Evolutionary conservation across 106 monocot species (phyloP), one percentile per base, ranked within the genome.

Genomic region (Apostasia ramifera): DNA sequence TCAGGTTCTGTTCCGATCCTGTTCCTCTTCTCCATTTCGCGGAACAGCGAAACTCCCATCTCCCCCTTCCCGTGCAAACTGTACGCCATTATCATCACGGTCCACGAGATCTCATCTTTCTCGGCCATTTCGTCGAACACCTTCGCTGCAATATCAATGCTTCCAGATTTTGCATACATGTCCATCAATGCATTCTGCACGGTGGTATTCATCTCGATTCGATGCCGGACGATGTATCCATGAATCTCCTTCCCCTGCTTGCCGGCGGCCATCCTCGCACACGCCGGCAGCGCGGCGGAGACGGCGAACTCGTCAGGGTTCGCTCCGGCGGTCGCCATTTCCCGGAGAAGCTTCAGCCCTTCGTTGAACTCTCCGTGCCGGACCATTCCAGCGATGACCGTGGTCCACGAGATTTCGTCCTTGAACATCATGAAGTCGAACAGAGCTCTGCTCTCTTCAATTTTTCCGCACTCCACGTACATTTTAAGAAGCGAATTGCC

Each of bases 31-130:
- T 76, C 76, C 81, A 84, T 81, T 46, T 73, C 58, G 8, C 12
- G 51, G 59, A 84, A 88, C 57, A 88, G 59, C 40, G 71, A 44
- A 7, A 88, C 61, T 6, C 72, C 88, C 9, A 12, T 10, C 56
- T 88, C 81, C 46, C 88, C 84, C 48, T 69, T 63, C 38, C 84
- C 84, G 58, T 88, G 81, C 8, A 82, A 79, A 63, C 81, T 84
- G 61, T 68, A 71, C 5, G 84, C 88, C 9, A 79, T 41, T 26
- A 82, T 82, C 81, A 84, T 82, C 53, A 84, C 58, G 39, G 84
- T 88, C 81, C 79, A 82, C 12, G 84, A 81, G 11, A 88, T 74
- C 2, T 10, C 50, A 62, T 88, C 84, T 66, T 63, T 88, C 39
- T 46, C 70, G 6, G 56, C 2, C 55, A 77, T 76, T 51, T 55